Evolutionary conservation across 2,329 filamentous ascomycete species (phyloP).

Genomic region (Sporothrix pseudoabietina): DNA sequence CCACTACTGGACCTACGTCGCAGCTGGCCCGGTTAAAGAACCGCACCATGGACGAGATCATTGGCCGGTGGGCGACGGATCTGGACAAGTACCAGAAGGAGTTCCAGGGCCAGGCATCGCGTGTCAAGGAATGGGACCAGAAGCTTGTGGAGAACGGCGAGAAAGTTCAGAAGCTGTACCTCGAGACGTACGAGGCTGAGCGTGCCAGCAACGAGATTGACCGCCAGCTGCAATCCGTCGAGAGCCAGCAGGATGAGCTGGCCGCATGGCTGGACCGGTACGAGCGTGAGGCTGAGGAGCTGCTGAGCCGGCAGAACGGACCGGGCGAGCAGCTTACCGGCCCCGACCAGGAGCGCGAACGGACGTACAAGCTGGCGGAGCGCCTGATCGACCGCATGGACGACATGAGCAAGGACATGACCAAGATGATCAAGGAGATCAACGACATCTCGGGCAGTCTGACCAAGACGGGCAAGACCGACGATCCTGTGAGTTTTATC

Average conservation of each 20-base stretch:
- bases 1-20: slow-evolving; percentile 78
- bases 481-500: slow-evolving; percentile 71
- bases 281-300: slow-evolving; percentile 85
- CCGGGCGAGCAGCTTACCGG: slow-evolving; percentile 69
- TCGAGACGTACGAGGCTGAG: slow-evolving; percentile 90
- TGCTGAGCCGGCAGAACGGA: slow-evolving; percentile 80
- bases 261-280: slow-evolving; percentile 87
- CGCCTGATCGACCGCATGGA: slow-evolving; percentile 87
- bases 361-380: slow-evolving; percentile 94
- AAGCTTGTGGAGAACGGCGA: slow-evolving; percentile 90
- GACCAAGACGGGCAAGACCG: slow-evolving; percentile 84
- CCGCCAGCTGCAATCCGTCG: slow-evolving; percentile 83
- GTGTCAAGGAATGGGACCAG: slow-evolving; percentile 88
- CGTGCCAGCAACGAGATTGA: slow-evolving; percentile 92
- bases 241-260: slow-evolving; percentile 90
- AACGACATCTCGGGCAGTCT: slow-evolving; percentile 88
- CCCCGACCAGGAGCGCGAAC: slow-evolving; percentile 92
- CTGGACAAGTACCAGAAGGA: slow-evolving; percentile 95
- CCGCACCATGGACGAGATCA: slow-evolving; percentile 99
- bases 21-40: slow-evolving; percentile 91
- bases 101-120: slow-evolving; percentile 85
- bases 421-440: slow-evolving; percentile 97
- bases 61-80: slow-evolving; percentile 94
- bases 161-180: slow-evolving; percentile 91
- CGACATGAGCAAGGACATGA: slow-evolving; percentile 89